Evolutionary conservation across 352 stramenopile genomes (phyloP), one percentile per base, ranked within the genome.

Genomic region (Globisporangium spinosum): DNA sequence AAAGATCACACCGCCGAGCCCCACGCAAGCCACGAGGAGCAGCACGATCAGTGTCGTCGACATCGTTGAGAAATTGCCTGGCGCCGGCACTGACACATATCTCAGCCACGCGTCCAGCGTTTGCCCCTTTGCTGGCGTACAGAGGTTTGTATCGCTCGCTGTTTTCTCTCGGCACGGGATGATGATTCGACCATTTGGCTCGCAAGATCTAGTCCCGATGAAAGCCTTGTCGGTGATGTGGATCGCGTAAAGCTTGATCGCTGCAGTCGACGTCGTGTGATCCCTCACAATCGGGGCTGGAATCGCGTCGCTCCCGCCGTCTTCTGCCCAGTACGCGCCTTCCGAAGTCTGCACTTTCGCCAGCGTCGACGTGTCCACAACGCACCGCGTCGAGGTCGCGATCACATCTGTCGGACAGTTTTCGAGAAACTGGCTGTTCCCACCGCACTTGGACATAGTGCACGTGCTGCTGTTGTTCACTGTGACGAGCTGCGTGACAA

Each of bases 61-160:
- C 25, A 71, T 76, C 7, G 78, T 84, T 27, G 84, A 89, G 51
- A 92, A 89, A 10, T 77, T 78, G 43, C 67, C 76, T 0, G 73
- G 63, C 2, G 68, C 71, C 0, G 80, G 78, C 27, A 73, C 58
- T 0, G 80, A 72, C 29, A 72, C n/a, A 38, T 82, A 65, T 34
- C 73, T 69, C 20, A 90, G 80, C 84, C 84, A 92, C 35, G 79
- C 82, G 61, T 89, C 79, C 61, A 90, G 82, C 0, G 77, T 71
- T 34, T 75, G 49, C 27, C 82, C 76, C 3, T 67, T 27, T 10
- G 69, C 61, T 1, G 75, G 69, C 5, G 63, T 58, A 53, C 84
- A 92, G 23, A 89, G 47, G 54, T 85, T 73, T 15, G 77, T 73
- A 62, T 92, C 82, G 13, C 54, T 73, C 13, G 80, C 73, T 2